phyloP scores from a whole-genome alignment of 345 rosid species.

The Zanthoxylum bungeanum region DNA sequence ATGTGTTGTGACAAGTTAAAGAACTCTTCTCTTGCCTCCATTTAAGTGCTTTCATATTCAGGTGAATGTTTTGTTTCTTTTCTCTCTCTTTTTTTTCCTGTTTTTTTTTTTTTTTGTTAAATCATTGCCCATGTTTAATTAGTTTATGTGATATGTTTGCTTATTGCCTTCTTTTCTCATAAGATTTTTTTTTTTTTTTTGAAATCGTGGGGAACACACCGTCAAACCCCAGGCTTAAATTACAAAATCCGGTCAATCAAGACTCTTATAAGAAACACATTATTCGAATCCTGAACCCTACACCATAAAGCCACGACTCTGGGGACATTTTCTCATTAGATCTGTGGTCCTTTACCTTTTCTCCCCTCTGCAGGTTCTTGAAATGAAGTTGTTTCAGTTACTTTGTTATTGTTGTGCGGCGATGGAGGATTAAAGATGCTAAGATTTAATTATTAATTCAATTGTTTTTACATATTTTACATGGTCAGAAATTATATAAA shows the following conservation, averaged over 20 bases:
- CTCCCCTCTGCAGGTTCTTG: not conserved
- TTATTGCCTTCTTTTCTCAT: not conserved
- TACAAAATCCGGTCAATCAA: too few relatives aligned
- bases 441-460: not conserved
- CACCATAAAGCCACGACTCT: too few relatives aligned
- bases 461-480: not conserved
- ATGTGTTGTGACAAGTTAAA: not conserved
- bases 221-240: too few relatives aligned
- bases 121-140: not conserved
- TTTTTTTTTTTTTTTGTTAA: too few relatives aligned
- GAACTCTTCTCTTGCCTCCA: not conserved
- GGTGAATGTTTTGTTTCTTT: slow-evolving; percentile 18
- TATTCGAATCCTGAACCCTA: too few relatives aligned
- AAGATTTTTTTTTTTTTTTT: too few relatives aligned
- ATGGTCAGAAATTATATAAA: too few relatives aligned
- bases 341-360: not conserved
- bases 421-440: not conserved
- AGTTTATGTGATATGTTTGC: not conserved
- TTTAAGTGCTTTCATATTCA: not conserved
- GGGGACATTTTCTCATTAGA: too few relatives aligned
- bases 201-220: too few relatives aligned
- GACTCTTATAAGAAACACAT: too few relatives aligned
- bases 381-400: not conserved
- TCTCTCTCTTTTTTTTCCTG: not conserved
- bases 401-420: not conserved